Conservation (phyloP, 495 filamentous ascomycete species). For the Pyronema omphalodes region DNA sequence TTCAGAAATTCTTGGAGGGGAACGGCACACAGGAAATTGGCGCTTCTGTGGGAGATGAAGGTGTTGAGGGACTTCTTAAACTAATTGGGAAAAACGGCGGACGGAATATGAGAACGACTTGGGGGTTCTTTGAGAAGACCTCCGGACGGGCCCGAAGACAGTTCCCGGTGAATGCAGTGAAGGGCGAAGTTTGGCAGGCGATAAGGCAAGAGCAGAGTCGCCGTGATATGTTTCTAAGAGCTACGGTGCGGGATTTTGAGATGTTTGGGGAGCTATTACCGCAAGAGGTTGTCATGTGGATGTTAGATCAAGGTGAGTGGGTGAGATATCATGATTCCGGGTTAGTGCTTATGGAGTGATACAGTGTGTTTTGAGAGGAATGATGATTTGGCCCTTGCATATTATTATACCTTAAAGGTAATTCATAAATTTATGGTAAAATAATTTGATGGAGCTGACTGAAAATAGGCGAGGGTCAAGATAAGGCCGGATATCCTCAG, state of each 20-base stretch:
- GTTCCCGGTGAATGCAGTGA: background rate
- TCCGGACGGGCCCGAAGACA: background rate
- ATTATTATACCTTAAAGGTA: slow-evolving; percentile 34
- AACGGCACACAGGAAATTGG: no score
- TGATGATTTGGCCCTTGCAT: slow-evolving; percentile 45
- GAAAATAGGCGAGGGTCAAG: no score
- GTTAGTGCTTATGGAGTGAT: background rate
- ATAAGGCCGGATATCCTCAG: no score
- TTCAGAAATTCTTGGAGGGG: no score
- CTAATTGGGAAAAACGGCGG: no score
- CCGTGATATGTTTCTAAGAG: background rate
- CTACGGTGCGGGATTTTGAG: background rate
- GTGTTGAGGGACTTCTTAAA: no score
- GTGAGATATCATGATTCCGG: background rate
- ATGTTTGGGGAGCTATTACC: slow-evolving; percentile 34
- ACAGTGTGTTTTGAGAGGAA: slow-evolving; percentile 40
- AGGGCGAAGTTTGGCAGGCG: background rate
- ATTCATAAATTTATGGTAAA: slow-evolving; percentile 1
- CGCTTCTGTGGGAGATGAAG: no score
- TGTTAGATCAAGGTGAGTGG: slow-evolving; percentile 41
- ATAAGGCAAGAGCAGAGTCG: background rate
- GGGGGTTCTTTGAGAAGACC: slow-evolving; percentile 30
- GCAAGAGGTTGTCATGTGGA: slow-evolving; percentile 55
- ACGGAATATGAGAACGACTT: slow-evolving; percentile 17
- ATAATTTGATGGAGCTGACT: background rate